Base-by-base conservation (phyloP, 176 grass and related monocot species). In the Raddia distichophylla region DNA sequence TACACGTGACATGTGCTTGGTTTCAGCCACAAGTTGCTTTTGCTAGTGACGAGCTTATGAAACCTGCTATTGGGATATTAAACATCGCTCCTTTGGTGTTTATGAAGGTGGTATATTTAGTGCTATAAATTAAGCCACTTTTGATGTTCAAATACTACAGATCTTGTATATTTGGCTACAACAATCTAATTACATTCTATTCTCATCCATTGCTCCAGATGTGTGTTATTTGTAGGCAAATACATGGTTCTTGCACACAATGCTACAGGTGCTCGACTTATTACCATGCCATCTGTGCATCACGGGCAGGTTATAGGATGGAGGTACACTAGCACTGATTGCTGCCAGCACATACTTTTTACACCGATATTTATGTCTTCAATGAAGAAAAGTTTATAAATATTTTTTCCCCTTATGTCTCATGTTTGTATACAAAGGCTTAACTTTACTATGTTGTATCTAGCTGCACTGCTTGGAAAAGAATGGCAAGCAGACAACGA, bases 271-370 rank as follows among this genome's bases (percentile, higher is more conserved):
- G 95, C 73, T 98, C 95, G 33, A 93, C 92, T 83, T 87, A 95
- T 85, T 98, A 95, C 79, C 95, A 98, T 91, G 95, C 95, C 63
- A 95, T 94, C 72, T 98, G 95, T 91, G 95, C 95, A 87, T 98
- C 95, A 64, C 93, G 95, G 90, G 95, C 90, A 74, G 95, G 95
- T 22, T 90, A 98, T 67, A 82, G 80, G 77, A 98, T 98, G 95
- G 95, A 98, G 95, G 95, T 98, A 91, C 67, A 86, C 74, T 80
- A 55, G 71, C 83, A 88, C 48, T 77, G 59, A 59, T 33, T 52
- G 17, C 5, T 78, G 67, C 34, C 49, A 79, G 33, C 15, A n/a
- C 35, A 87, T 71, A 69, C 27, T 45, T 49, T 55, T 79, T 58
- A 58, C 12, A 10, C 19, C 77, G 37, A 64, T n/a, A 63, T 63